Base-by-base conservation (phyloP, 768 basidiomycete genomes). In the Rhizopogon rudus region DNA sequence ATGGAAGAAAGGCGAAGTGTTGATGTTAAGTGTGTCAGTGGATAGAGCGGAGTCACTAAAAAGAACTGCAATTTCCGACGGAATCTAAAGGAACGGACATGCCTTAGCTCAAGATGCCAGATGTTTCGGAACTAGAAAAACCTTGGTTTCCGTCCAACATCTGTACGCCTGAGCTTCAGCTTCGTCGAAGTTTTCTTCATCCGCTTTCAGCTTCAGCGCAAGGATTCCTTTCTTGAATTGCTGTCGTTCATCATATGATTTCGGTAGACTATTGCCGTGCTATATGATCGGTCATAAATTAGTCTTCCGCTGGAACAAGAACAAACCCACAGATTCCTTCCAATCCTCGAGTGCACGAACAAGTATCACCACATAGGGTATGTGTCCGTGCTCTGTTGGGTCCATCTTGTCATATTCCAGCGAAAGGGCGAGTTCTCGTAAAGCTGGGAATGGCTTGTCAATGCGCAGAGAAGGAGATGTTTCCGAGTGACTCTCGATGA, bases 171-270 rank as follows among this genome's bases (percentile, higher is more conserved):
- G 91, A 6, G 87, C 78, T 63, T 88, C 81, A 2, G 95, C 96
- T 70, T 98, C 96, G 57, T 97, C 96, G 66, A 94, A 94, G 72
- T 98, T 99, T 76, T 99, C 97, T 66, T 98, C 93, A 65, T 99
- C 97, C 0, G 72, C 61, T 63, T 92, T 93, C 55, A 80, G 65
- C 63, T 86, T 84, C 77, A 86, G 81, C 1, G 73, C 73, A n/a
- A 75, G 70, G 43, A 98, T 72, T 3, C 52, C 53, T 35, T 79
- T 72, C 65, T 94, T 93, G 78, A 98, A 96, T 29, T 79, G 83
- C 57, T 86, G 79, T 63, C 88, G 84, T 61, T 97, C 91, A 1
- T 75, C 77, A 35, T 66, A 73, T 31, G 67, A 83, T 71, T 71
- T 75, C 44, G 74, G 84, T 10, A 80, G 73, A 1, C 73, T 71